Percentiles rank a stretch among this genome's conserved stretches.
Conservation (phyloP, 805 yeast genomes). For the Vanderwaltozyma tropicalis region DNA sequence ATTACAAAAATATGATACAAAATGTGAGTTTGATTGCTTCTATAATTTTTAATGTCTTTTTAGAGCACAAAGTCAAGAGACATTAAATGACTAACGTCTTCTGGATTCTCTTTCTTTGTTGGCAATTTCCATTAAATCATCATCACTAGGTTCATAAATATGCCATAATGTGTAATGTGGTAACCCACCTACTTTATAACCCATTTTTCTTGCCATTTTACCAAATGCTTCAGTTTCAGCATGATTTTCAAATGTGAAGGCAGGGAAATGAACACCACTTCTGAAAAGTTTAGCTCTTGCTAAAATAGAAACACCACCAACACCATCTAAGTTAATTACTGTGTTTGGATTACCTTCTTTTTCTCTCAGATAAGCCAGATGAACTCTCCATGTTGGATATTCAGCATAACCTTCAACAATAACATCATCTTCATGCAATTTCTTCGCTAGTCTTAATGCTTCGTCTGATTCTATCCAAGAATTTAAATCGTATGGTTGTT, state of each 20-base stretch:
- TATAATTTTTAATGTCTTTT: too few relatives aligned
- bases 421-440: conserved; percentile 84
- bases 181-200: conserved; percentile 73
- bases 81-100: conserved; percentile 22
- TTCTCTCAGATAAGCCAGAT: conserved; percentile 86
- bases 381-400: conserved; percentile 97
- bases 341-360: conserved; percentile 92
- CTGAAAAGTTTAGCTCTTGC: conserved; percentile 81
- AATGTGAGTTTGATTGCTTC: too few relatives aligned
- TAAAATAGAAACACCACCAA: conserved; percentile 92
- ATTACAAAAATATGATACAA: too few relatives aligned
- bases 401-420: conserved; percentile 97
- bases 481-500: conserved; percentile 76
- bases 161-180: conserved; percentile 91
- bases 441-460: conserved; percentile 64
- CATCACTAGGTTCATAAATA: conserved; percentile 81
- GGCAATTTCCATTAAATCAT: conserved; percentile 63
- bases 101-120: conserved; percentile 57
- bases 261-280: conserved; percentile 89
- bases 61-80: background rate
- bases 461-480: conserved; percentile 84
- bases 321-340: conserved; percentile 89
- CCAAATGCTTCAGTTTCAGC: conserved; percentile 72
- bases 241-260: conserved; percentile 88
- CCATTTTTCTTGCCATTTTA: conserved; percentile 36